Evolutionary conservation across 768 basidiomycete genomes (phyloP), one percentile per base, ranked within the genome.

Genomic region (Lactarius akahatsu): DNA sequence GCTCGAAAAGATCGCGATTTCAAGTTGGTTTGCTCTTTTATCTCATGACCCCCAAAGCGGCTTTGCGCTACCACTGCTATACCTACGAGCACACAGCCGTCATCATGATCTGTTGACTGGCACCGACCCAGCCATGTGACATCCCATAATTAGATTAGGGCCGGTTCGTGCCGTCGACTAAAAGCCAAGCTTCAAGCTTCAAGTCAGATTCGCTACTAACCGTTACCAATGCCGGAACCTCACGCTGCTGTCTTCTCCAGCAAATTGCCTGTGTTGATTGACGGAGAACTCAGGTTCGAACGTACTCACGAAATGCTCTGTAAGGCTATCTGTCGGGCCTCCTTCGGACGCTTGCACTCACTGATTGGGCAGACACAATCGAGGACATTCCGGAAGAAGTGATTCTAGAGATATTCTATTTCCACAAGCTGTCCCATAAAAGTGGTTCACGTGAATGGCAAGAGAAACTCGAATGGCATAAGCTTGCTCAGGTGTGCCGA

Each of bases 321-420:
- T 38, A 61, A 61, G 45, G 11, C 4, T 23, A 47, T 47, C n/a
- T 23, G 10, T 47, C n/a, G 9, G n/a, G 9, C 16, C 15, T 9
- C 45, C 8, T 45, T 20, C 45, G 2, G 45, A 47, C 10, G 9
- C n/a, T 18, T 30, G 26, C 43, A 60, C 45, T 45, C 50, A 52
- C 50, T 52, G 50, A 52, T 52, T 52, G 10, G 4, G 32, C 43
- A 34, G 45, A 20, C n/a, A 52, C 43, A 23, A 58, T 64, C 20
- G 47, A 59, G 1, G 36, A 5, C 26, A n/a, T 64, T 28, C 63
- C 63, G 3, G 63, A 59, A 34, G 57, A 64, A 15, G 50, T 64
- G 7, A 26, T 64, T 32, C 7, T 64, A 18, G 57, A 47, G 10
- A 47, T 57, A 63, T 63, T 57, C 23, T 34, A 16, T 30, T 52